Evolutionary conservation across 352 stramenopile genomes (phyloP), one percentile per base, ranked within the genome.

Genomic region (Phytophthora citricola): DNA sequence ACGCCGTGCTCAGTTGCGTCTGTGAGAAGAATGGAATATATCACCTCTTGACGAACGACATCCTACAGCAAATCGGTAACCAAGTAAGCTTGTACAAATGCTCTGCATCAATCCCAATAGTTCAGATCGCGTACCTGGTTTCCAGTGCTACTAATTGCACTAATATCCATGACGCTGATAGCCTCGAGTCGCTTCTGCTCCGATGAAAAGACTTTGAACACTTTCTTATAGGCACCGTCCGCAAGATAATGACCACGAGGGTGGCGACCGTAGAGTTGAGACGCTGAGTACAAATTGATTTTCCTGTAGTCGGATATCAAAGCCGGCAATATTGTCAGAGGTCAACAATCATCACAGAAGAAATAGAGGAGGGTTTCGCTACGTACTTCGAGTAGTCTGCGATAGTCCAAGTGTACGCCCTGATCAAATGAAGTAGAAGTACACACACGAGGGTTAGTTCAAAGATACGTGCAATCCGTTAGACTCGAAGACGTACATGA

Each of bases 31-130:
- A 97, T 64, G 2, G 95, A 98, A 43, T 98, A 92, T 5, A 92
- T 92, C n/a, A 99, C 84, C 72, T 99, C 97, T 73, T 97, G 88
- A 6, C 85, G 85, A 39, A 99, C 79, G 26, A 98, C 79, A 58
- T 84, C 74, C 85, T 95, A 58, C 6, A 50, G 36, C 17, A 60
- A 55, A 51, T 41, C 22, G 14, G 12, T 15, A 7, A 43, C 3
- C 40, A 17, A 43, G 26, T 64, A 14, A 71, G 51, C 15, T 22
- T 11, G 11, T 43, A 20, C 27, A 43, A 49, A n/a, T 10, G 45
- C 10, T 12, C 14, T 22, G 38, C 6, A 49, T 31, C 29, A 10
- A 15, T 26, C 15, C 15, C 4, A 53, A 41, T 22, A 27, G 43
- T 20, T 32, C 1, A 20, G 11, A 22, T 20, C 15, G 56, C 72